Conservation (phyloP, 108 stramenopile species). For the Pseudonitzschia pungens region DNA sequence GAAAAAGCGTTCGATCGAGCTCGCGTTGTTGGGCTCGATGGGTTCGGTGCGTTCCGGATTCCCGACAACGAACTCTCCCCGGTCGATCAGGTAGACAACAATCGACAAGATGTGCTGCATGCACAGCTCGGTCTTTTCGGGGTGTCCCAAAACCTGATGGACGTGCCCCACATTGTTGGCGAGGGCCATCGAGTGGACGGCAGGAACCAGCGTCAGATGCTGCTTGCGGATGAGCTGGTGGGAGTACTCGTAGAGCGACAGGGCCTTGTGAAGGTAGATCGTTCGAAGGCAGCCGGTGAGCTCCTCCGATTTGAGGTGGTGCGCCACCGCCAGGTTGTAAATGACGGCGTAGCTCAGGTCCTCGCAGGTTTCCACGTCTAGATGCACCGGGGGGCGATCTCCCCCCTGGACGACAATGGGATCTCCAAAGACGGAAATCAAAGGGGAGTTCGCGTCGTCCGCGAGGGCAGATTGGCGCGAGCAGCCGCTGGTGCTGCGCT, state of each 20-base stretch:
- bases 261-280: constrained; percentile 20
- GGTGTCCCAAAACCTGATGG: constrained; percentile 22
- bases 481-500: no score
- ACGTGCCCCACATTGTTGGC: constrained; percentile 36
- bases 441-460: no score
- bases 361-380: constrained; percentile 7
- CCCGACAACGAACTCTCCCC: background rate
- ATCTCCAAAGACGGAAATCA: no score
- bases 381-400: background rate
- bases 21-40: background rate
- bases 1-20: background rate
- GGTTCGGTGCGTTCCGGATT: no score
- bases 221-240: constrained; percentile 22
- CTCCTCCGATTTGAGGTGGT: constrained; percentile 15
- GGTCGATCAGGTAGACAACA: constrained; percentile 19
- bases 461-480: no score
- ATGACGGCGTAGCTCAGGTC: constrained; percentile 20
- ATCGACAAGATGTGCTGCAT: constrained; percentile 26
- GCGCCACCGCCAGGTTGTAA: constrained; percentile 25
- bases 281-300: background rate
- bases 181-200: constrained; percentile 30
- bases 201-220: constrained; percentile 11
- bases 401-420: background rate
- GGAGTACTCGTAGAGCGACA: constrained; percentile 20
- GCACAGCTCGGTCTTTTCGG: constrained; percentile 17